Conservation (phyloP, 345 rosid genomes). For the Cardamine chenopodiifolia region DNA sequence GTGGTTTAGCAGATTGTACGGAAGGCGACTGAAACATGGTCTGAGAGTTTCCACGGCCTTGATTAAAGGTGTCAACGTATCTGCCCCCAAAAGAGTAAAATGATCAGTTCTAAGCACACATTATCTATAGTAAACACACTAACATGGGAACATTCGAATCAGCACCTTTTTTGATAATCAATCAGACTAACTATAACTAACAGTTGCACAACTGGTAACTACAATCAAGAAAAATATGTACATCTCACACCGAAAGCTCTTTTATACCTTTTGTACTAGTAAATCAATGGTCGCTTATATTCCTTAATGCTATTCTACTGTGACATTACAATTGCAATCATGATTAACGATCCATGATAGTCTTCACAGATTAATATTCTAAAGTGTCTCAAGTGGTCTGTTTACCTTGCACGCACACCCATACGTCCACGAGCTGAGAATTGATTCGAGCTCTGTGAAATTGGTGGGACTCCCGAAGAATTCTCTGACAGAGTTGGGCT, state of each 20-base stretch:
- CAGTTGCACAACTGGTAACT: background rate
- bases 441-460: conserved; percentile 76
- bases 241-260: conserved; percentile 7
- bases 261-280: background rate
- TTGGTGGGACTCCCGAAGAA: conserved; percentile 74
- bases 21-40: conserved; percentile 65
- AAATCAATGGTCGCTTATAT: conserved; percentile 7
- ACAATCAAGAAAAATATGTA: background rate
- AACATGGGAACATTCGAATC: too few species aligned
- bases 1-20: conserved; percentile 68
- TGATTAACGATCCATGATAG: background rate
- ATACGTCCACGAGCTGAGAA: conserved; percentile 88
- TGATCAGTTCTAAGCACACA: conserved; percentile 1
- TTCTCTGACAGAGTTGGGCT: conserved; percentile 55
- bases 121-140: conserved; percentile 12
- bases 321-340: background rate
- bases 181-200: too few species aligned
- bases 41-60: conserved; percentile 87
- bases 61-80: conserved; percentile 45
- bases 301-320: conserved; percentile 6
- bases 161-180: too few species aligned
- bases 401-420: conserved; percentile 90
- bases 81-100: conserved; percentile 16
- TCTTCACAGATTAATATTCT: background rate
- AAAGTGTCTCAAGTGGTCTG: conserved; percentile 13